Conservation (phyloP, 768 basidiomycete species). For the Tremella mesenterica region DNA sequence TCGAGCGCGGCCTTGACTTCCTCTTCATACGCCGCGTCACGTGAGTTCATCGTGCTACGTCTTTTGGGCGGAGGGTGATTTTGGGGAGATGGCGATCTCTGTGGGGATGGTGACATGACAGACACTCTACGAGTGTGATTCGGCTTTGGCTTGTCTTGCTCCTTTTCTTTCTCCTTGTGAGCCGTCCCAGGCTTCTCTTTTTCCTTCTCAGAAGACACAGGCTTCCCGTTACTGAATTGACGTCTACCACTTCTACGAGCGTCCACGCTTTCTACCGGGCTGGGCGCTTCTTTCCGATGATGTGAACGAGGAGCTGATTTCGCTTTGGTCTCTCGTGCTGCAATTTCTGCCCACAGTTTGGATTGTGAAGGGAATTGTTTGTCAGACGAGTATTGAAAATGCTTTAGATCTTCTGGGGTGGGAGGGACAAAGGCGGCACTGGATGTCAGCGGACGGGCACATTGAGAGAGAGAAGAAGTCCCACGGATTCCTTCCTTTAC, state of each 20-base stretch:
- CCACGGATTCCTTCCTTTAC: constrained; percentile 55
- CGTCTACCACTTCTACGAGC: background rate
- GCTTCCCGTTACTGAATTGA: constrained; percentile 15
- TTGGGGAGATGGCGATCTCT: constrained; percentile 10
- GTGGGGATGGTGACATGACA: constrained; percentile 6
- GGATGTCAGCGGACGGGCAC: background rate
- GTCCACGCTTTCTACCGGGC: constrained; percentile 5
- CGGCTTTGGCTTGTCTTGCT: constrained; percentile 1
- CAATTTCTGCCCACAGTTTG: constrained; percentile 27
- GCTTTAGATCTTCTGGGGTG: constrained; percentile 27
- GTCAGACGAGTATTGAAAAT: constrained; percentile 22
- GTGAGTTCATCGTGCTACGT: constrained; percentile 93
- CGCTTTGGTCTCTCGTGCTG: constrained; percentile 3
- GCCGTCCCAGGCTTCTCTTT: constrained; percentile 1
- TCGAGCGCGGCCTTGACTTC: constrained; percentile 48
- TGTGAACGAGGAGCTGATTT: constrained; percentile 15
- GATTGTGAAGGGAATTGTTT: constrained; percentile 38
- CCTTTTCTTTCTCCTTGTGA: no score
- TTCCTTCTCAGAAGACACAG: constrained; percentile 2
- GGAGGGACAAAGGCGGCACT: constrained; percentile 26
- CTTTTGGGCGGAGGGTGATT: constrained; percentile 56
- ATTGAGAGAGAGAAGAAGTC: no score
- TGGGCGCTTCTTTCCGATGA: constrained; percentile 20
- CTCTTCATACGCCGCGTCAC: constrained; percentile 83
- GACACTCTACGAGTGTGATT: background rate